Percentiles rank a stretch among this genome's conserved stretches.
phyloP scores from a whole-genome alignment of 768 basidiomycete species.

The Pleurotus giganteus region DNA sequence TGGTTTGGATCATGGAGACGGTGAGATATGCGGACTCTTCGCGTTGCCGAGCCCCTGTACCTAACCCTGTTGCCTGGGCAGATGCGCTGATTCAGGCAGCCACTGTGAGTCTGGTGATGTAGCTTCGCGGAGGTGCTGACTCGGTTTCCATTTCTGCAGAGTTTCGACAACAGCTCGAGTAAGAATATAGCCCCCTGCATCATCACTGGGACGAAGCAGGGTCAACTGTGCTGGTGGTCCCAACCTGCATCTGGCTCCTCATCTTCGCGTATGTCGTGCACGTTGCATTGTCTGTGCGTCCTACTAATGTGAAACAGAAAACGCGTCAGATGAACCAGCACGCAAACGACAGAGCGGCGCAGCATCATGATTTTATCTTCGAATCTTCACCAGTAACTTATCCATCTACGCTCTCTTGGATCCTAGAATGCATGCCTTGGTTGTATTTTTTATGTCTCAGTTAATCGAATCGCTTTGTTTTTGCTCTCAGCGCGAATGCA shows the following conservation, averaged over 20 bases:
- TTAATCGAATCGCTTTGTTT: slow-evolving; percentile 3
- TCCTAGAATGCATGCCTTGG: not conserved
- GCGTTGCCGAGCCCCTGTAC: slow-evolving; percentile 11
- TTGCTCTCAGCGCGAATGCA: not conserved
- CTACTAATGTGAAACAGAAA: not conserved
- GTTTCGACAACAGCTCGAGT: slow-evolving; percentile 40
- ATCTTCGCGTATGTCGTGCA: not conserved
- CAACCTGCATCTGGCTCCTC: slow-evolving; percentile 27
- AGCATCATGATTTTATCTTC: not conserved
- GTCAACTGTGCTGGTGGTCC: slow-evolving; percentile 59
- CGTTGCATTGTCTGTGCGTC: not conserved
- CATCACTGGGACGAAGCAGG: slow-evolving; percentile 56
- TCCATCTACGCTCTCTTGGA: not conserved
- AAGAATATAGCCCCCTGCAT: slow-evolving; percentile 34
- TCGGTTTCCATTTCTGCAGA: slow-evolving; percentile 26
- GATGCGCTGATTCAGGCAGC: slow-evolving; percentile 40
- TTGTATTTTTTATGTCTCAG: slow-evolving; percentile 4
- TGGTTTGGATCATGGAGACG: slow-evolving; percentile 59
- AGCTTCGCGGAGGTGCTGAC: slow-evolving; percentile 13
- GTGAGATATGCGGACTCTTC: slow-evolving; percentile 32
- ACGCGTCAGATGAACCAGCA: not conserved
- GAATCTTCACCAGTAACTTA: not conserved
- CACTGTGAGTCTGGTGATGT: slow-evolving; percentile 29
- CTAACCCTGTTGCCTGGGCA: slow-evolving; percentile 19
- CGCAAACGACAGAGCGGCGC: slow-evolving; percentile 2